Base-by-base conservation (phyloP, 225 moss, liverwort and hornwort species). In the Marchantia paleacea region DNA sequence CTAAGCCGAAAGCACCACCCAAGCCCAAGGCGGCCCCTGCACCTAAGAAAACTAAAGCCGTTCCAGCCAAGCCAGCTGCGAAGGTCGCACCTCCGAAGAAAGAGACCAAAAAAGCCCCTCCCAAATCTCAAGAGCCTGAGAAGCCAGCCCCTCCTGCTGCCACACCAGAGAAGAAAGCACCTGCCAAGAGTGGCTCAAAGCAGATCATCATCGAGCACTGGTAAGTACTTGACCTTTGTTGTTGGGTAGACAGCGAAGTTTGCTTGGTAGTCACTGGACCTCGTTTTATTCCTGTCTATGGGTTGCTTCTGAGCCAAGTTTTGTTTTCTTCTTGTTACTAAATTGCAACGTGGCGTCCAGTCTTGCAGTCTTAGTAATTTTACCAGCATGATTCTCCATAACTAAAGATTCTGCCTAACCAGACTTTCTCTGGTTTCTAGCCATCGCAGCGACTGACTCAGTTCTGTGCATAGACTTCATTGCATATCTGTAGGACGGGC, bases 121-220 rank as follows among this genome's bases (percentile, higher is more conserved):
- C 66, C 12, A 66, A 78, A 61, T 48, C n/a, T 55, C 25, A 83
- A 71, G 77, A 85, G 30, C 64, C 54, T 5, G 84, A 82, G 72
- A 78, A 85, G 62, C 60, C 51, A 63, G 81, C 52, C 31, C 58
- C 73, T 58, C 29, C 80, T 6, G 55, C 58, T 49, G 64, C 63
- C 28, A 25, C 69, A 0, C 75, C 81, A 15, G 78, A 69, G 60
- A 76, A 69, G 50, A 77, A 80, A 55, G 30, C 29, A 16, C 62
- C 28, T 7, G 12, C 81, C 48, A 79, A 81, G 69, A 53, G 16
- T 15, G 85, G 20, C 8, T 28, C 85, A 28, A 78, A 83, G 78
- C 69, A 81, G 15, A 68, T 90, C 11, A 72, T 90, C 52, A 90
- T 90, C 22, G 89, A 90, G 80, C 89, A 90, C 72, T 90, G 89